These are phyloP conservation scores for Kodamaea leandrae DNA, from an alignment of 805 yeast species.

Conservation along the genomic window DNA sequence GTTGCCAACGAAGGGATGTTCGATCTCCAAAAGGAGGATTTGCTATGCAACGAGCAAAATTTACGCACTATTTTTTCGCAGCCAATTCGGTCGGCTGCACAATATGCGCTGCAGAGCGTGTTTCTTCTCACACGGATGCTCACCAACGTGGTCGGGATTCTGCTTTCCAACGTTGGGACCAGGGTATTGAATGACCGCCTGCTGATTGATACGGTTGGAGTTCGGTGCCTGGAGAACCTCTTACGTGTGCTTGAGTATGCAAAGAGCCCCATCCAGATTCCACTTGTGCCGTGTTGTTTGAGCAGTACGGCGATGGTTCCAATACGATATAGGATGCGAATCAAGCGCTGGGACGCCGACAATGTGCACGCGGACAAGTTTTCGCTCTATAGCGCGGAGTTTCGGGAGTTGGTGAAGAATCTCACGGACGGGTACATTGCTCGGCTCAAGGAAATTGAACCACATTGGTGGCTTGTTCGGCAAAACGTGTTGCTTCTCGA, in stretches of 20 bases:
- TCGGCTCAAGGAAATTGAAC: background rate
- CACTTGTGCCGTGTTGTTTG: slow-evolving; percentile 3
- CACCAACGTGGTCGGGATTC: background rate
- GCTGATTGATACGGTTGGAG: background rate
- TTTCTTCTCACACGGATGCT: slow-evolving; percentile 2
- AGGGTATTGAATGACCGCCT: slow-evolving; percentile 6
- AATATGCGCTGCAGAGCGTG: slow-evolving; percentile 2
- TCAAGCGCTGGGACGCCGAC: slow-evolving; percentile 5
- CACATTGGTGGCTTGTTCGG: slow-evolving; percentile 8
- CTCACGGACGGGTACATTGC: slow-evolving; percentile 6
- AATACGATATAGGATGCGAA: slow-evolving; percentile 6
- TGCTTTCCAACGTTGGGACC: background rate
- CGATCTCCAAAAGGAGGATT: slow-evolving; percentile 1
- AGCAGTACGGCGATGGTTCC: slow-evolving; percentile 5
- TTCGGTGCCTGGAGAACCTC: slow-evolving; percentile 5
- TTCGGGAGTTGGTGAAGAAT: background rate
- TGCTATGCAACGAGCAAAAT: slow-evolving; percentile 2
- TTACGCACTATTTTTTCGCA: slow-evolving; percentile 1
- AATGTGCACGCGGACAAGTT: background rate
- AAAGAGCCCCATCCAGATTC: slow-evolving; percentile 1
- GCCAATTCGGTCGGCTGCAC: slow-evolving; percentile 1
- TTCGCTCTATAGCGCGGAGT: background rate
- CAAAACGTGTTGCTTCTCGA: slow-evolving; percentile 4
- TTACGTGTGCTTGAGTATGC: slow-evolving; percentile 1
- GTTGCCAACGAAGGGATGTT: background rate